These are phyloP conservation scores for Chaetomiaceae sp. DNA, from an alignment of 2,329 filamentous ascomycete genomes.

Conservation along the genomic window DNA sequence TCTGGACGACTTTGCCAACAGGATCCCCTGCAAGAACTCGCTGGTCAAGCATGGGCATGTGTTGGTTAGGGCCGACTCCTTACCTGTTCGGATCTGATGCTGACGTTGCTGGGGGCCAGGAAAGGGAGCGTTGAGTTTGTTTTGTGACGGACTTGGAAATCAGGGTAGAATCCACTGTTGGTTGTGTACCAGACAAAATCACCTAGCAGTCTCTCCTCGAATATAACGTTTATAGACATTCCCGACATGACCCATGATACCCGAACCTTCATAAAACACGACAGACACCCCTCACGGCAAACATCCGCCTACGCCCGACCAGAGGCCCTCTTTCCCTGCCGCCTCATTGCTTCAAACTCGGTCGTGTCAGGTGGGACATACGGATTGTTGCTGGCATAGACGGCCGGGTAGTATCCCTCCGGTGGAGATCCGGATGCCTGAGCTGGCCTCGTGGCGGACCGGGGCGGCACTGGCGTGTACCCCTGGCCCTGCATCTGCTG, in stretches of 20 bases:
- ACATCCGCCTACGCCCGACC: background rate
- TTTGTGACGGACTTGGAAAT: no score
- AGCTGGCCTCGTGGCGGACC: conserved; percentile 1
- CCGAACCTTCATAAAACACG: no score
- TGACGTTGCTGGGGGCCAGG: no score
- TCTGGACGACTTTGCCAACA: conserved; percentile 41
- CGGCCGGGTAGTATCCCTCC: conserved; percentile 17
- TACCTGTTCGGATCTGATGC: conserved; percentile 36
- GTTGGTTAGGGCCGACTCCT: conserved; percentile 27
- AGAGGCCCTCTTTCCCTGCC: conserved; percentile 8
- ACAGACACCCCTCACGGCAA: no score
- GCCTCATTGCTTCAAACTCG: conserved; percentile 17
- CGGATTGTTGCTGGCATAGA: conserved; percentile 11
- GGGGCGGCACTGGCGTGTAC: conserved; percentile 8
- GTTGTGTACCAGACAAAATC: no score
- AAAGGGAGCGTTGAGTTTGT: no score
- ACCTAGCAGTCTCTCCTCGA: no score
- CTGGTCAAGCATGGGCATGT: conserved; percentile 29
- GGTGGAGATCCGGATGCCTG: conserved; percentile 7
- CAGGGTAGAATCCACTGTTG: no score
- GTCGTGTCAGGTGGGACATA: conserved; percentile 15
- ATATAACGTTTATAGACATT: no score
- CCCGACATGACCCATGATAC: no score
- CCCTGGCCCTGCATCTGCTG: conserved; percentile 5
- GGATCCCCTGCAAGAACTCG: conserved; percentile 35